These are phyloP conservation scores for Peronospora farinosa DNA, from an alignment of 352 stramenopile species.

Conservation along the genomic window DNA sequence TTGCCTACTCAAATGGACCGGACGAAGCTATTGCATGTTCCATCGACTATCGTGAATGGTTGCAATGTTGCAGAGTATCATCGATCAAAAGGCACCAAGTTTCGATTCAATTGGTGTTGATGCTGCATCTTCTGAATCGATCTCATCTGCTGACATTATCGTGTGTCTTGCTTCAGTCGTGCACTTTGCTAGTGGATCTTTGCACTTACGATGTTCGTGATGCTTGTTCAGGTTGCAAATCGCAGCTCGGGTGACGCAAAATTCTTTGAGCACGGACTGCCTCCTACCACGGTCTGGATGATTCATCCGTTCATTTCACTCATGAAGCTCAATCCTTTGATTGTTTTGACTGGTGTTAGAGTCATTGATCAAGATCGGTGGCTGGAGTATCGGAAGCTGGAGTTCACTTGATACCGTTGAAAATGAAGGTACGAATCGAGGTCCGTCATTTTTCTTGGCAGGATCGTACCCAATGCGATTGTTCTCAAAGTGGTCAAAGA, in stretches of 20 bases:
- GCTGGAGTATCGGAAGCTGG: neutral
- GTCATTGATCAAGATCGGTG: neutral
- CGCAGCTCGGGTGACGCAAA: conserved; percentile 43
- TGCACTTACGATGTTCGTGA: conserved; percentile 20
- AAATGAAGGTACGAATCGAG: neutral
- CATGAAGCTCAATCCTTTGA: conserved; percentile 34
- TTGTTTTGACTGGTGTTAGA: conserved; percentile 10
- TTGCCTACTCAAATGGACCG: neutral
- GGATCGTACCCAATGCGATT: neutral
- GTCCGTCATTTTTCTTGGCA: neutral
- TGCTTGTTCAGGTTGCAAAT: conserved; percentile 62
- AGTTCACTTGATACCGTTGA: neutral
- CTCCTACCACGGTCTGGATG: conserved; percentile 39
- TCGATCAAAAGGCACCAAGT: conserved; percentile 1
- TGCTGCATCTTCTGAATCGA: conserved; percentile 4
- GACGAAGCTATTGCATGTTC: conserved; percentile 10
- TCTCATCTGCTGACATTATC: neutral
- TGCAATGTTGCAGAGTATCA: neutral
- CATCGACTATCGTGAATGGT: neutral
- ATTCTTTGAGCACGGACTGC: conserved; percentile 50
- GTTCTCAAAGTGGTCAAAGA: neutral
- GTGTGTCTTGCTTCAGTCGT: conserved; percentile 22
- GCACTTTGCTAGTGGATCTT: conserved; percentile 44
- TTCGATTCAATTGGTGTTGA: neutral
- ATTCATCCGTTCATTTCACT: conserved; percentile 47